Conservation (phyloP, 1,284 basidiomycete species). For the Pyrrhoderma noxium region DNA sequence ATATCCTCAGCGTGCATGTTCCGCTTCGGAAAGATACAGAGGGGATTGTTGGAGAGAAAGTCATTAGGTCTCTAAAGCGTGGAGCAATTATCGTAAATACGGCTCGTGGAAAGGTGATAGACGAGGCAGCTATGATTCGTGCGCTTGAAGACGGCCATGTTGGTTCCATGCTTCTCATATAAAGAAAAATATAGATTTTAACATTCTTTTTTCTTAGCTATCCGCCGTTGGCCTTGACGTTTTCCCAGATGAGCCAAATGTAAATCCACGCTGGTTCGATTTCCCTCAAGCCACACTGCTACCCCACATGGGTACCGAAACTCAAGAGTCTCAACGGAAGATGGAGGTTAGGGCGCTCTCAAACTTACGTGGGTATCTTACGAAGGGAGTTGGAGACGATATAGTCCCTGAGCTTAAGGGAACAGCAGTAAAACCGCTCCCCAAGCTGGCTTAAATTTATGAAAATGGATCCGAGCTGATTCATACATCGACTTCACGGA, state of each 20-base stretch:
- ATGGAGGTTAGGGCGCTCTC: constrained; percentile 77
- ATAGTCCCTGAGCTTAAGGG: constrained; percentile 54
- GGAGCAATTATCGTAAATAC: constrained; percentile 84
- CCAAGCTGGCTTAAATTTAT: too few relatives aligned
- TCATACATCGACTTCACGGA: too few relatives aligned
- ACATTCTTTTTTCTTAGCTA: constrained; percentile 39
- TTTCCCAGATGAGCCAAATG: constrained; percentile 80
- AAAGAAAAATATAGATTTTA: constrained; percentile 1
- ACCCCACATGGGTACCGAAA: constrained; percentile 90
- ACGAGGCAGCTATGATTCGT: constrained; percentile 79
- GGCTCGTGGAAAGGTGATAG: constrained; percentile 83
- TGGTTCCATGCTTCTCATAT: constrained; percentile 26
- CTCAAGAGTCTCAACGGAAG: constrained; percentile 69
- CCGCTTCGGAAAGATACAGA: constrained; percentile 70
- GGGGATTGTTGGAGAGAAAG: constrained; percentile 67
- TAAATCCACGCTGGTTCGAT: constrained; percentile 73
- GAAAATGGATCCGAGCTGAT: too few relatives aligned
- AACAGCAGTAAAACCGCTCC: constrained; percentile 12
- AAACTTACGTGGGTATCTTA: constrained; percentile 64
- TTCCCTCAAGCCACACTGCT: constrained; percentile 80
- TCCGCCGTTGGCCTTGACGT: constrained; percentile 84
- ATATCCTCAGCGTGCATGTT: constrained; percentile 75
- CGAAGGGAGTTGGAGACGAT: constrained; percentile 55
- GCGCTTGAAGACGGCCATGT: constrained; percentile 84
- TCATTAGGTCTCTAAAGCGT: constrained; percentile 76